Evolutionary conservation across 306 rosid species (phyloP).

Genomic region (Citrullus colocynthis): DNA sequence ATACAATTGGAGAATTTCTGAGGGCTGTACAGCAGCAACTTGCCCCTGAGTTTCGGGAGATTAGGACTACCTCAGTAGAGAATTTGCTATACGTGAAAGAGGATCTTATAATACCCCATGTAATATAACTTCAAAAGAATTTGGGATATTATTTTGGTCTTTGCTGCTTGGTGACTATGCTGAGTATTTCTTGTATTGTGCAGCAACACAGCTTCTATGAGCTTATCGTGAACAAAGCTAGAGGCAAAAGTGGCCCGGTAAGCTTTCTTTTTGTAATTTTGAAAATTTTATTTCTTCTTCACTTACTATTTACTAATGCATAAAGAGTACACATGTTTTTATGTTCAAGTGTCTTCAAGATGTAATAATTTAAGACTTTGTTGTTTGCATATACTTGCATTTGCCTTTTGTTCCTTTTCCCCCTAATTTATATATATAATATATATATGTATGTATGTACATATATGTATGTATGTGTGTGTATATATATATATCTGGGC

Average conservation of each 20-base stretch:
- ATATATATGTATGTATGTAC: too few species aligned
- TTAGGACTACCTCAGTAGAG: constrained; percentile 89
- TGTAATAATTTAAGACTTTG: background rate
- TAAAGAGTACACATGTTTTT: background rate
- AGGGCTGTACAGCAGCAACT: constrained; percentile 83
- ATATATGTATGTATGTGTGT: too few species aligned
- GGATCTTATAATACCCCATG: constrained; percentile 96
- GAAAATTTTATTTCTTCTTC: background rate
- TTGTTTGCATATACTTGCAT: background rate
- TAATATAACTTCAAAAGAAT: constrained; percentile 14
- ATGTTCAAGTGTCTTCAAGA: background rate
- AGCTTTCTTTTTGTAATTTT: background rate
- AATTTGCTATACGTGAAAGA: constrained; percentile 92
- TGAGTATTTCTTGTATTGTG: constrained; percentile 19
- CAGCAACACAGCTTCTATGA: constrained; percentile 99
- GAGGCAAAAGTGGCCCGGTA: constrained; percentile 99
- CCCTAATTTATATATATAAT: too few species aligned
- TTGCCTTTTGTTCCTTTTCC: background rate
- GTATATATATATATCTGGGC: background rate
- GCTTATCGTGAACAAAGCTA: constrained; percentile 76
- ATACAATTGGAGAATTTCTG: constrained; percentile 83
- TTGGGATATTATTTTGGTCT: constrained; percentile 1
- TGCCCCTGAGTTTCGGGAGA: constrained; percentile 91
- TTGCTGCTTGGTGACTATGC: constrained; percentile 1
- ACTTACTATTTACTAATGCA: background rate